Conservation (phyloP, 805 yeast genomes). For the Wickerhamiella galacta region DNA sequence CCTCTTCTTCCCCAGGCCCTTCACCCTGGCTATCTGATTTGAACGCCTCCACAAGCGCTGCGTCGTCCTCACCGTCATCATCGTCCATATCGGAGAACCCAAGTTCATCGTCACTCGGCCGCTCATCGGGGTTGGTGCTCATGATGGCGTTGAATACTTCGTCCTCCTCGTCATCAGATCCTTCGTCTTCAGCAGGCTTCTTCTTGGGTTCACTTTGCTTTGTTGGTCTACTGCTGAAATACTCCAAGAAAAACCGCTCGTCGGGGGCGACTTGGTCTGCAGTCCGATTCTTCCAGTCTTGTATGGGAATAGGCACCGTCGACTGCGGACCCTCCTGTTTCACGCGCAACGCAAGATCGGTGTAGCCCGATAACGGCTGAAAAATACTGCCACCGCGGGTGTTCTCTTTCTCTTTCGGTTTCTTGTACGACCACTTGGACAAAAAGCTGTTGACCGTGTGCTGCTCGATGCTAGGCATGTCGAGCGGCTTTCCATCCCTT, state of each 20-base stretch:
- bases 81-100: constrained; percentile 16
- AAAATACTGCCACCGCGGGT: constrained; percentile 84
- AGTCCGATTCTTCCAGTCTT: constrained; percentile 56
- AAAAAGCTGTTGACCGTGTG: constrained; percentile 79
- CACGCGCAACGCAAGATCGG: constrained; percentile 18
- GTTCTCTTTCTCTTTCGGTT: constrained; percentile 60
- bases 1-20: constrained; percentile 45
- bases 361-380: constrained; percentile 84
- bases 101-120: constrained; percentile 39
- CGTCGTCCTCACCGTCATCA: constrained; percentile 26
- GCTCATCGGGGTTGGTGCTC: constrained; percentile 56
- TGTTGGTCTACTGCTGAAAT: constrained; percentile 37
- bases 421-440: constrained; percentile 88
- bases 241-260: constrained; percentile 75
- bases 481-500: constrained; percentile 24
- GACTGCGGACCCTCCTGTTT: constrained; percentile 30
- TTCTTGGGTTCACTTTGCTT: constrained; percentile 19
- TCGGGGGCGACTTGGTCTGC: constrained; percentile 61
- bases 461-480: constrained; percentile 80
- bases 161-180: constrained; percentile 36
- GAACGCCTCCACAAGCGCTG: constrained; percentile 10
- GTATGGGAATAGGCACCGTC: constrained; percentile 63
- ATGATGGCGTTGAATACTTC: constrained; percentile 73
- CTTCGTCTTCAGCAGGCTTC: constrained; percentile 18
- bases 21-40: constrained; percentile 19